A percentile compares a stretch with the other conserved stretches of the same genome.
Evolutionary conservation across 176 grass and related monocot species (phyloP).

Genomic region (Zoysia japonica): DNA sequence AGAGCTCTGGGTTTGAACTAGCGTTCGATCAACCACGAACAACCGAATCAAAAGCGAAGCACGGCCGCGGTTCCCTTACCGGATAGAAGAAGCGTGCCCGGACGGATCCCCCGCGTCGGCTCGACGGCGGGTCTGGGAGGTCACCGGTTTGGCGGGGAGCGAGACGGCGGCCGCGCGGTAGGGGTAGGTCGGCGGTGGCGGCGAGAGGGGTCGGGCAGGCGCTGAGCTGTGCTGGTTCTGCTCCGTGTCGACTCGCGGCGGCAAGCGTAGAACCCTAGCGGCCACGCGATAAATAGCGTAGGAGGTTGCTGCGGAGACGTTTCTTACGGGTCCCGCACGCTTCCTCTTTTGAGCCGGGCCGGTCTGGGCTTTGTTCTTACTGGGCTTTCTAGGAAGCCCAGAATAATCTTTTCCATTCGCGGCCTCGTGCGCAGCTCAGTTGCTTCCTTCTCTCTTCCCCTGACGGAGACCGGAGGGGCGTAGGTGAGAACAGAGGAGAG

Average conservation of each 20-base stretch:
- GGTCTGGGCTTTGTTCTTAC: not conserved
- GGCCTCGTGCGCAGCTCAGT: too few relatives aligned
- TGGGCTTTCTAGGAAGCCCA: not conserved
- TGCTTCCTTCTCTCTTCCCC: too few relatives aligned
- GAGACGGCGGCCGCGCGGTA: not conserved
- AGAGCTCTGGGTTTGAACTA: not conserved
- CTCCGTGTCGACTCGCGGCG: conserved; percentile 16
- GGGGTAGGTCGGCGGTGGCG: not conserved
- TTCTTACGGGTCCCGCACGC: conserved; percentile 26
- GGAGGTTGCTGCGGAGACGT: not conserved
- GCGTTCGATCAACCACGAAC: not conserved
- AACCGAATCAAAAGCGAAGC: not conserved
- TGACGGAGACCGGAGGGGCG: too few relatives aligned
- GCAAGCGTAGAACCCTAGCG: conserved; percentile 23
- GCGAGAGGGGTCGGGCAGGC: not conserved
- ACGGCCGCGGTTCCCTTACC: not conserved
- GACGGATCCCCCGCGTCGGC: not conserved
- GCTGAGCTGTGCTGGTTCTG: not conserved
- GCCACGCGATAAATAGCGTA: conserved; percentile 11
- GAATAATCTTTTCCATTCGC: too few relatives aligned
- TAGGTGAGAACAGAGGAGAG: too few relatives aligned
- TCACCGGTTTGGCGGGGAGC: not conserved
- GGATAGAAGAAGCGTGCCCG: not conserved
- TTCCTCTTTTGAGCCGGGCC: conserved; percentile 11
- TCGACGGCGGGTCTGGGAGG: not conserved